Base-by-base conservation (phyloP, 495 filamentous ascomycete species). In the Hypoxylon rickii region DNA sequence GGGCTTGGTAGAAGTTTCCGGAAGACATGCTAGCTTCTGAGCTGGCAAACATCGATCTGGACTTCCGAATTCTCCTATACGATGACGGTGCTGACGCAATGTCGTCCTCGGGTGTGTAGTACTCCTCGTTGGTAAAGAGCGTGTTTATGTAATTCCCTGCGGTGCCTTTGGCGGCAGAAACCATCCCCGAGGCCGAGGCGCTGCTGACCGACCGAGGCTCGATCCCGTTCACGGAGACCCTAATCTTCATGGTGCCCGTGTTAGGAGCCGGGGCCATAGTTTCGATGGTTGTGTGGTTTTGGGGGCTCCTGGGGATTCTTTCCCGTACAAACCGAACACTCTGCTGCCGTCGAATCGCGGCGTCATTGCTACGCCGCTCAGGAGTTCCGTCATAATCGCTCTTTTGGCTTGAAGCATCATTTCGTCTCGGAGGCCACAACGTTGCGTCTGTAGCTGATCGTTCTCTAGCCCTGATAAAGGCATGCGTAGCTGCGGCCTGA, bases 31-130 rank as follows among this genome's bases (percentile, higher is more conserved):
- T 65, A 4, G 72, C 65, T 26, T 75, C 68, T 26, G 77, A 79
- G 33, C 76, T 73, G 10, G 81, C 77, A 58, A 89, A 85, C 83
- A 90, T 83, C 0, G 89, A 92, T 62, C 79, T 86, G 11, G 90
- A 81, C 63, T 85, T 89, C 42, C 85, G 85, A 42, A 92, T 73
- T 43, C 79, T 85, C n/a, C 85, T 81, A 57, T 86, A 91, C 1
- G 89, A 92, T 2, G 88, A 92, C 15, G 88, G 86, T 12, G 76
- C 75, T 7, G 85, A 87, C 3, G 79, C 76, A 43, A 84, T 73
- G n/a, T 82, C 78, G 38, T 86, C 81, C 63, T 86, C 82, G 3
- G 83, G 74, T 4, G 73, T 75, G 52, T 77, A 84, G 46, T 79
- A 69, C 57, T 80, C 78, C 36, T 77, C 73, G 24, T 64, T 67